A percentile compares a stretch with the other conserved stretches of the same genome.
These are phyloP conservation scores for Acer saccharum DNA, from an alignment of 345 rosid species.

Conservation along the genomic window DNA sequence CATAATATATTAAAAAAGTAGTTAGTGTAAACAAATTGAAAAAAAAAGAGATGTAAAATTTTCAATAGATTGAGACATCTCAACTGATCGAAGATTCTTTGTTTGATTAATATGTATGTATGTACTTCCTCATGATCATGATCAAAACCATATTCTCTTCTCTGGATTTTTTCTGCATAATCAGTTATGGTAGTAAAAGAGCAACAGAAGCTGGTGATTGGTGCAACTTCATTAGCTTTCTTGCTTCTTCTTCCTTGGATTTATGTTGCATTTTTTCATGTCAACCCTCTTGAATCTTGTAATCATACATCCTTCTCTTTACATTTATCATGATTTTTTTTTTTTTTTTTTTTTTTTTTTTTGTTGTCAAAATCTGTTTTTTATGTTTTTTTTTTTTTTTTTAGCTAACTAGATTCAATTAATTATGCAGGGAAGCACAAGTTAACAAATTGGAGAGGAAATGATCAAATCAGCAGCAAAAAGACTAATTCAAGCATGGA, in stretches of 20 bases:
- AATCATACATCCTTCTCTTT: constrained; percentile 1
- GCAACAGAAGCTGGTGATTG: constrained; percentile 6
- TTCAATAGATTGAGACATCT: background rate
- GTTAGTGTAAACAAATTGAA: background rate
- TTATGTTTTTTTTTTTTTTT: background rate
- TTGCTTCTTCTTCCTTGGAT: constrained; percentile 15
- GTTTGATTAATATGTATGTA: background rate
- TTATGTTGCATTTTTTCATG: constrained; percentile 14
- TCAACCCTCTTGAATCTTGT: constrained; percentile 16
- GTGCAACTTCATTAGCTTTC: constrained; percentile 20
- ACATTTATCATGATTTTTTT: background rate
- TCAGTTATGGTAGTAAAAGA: constrained; percentile 26
- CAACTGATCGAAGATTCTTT: constrained; percentile 1
- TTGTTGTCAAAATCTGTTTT: background rate
- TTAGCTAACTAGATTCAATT: background rate
- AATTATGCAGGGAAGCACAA: constrained; percentile 17
- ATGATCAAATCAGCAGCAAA: background rate
- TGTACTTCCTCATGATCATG: no score
- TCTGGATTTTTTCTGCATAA: background rate
- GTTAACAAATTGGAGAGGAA: constrained; percentile 6
- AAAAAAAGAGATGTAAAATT: background rate
- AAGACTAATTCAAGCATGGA: background rate
- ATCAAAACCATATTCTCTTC: no score
- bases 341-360: background rate
- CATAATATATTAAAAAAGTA: no score